phyloP scores from a whole-genome alignment of 768 basidiomycete genomes.

The Sistotremastrum suecicum region DNA sequence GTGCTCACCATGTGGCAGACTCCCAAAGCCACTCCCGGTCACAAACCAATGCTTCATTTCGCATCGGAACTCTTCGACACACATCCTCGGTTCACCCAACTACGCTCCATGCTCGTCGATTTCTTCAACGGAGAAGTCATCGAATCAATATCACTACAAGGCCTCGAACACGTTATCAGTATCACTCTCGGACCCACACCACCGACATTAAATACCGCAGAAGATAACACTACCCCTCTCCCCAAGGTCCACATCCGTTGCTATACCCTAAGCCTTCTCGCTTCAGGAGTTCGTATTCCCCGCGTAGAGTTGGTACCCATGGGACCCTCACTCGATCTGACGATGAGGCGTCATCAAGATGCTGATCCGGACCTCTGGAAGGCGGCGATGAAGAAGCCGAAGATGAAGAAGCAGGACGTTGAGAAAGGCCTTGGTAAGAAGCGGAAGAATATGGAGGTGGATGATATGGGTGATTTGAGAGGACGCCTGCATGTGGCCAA shows the following conservation, averaged over 20 bases:
- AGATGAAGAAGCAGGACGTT: conserved; percentile 77
- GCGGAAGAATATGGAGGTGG: conserved; percentile 89
- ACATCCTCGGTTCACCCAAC: conserved; percentile 80
- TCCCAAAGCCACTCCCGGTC: conserved; percentile 76
- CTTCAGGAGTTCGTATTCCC: conserved; percentile 70
- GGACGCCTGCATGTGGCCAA: conserved; percentile 80
- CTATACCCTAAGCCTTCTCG: conserved; percentile 60
- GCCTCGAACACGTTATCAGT: conserved; percentile 80
- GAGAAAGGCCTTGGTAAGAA: conserved; percentile 85
- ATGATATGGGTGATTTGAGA: conserved; percentile 95
- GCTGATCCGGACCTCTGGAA: conserved; percentile 73
- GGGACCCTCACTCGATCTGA: conserved; percentile 84
- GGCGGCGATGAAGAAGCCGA: conserved; percentile 68
- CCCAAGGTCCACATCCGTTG: conserved; percentile 84
- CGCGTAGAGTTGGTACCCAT: conserved; percentile 73
- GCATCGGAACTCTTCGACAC: conserved; percentile 91
- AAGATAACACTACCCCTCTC: conserved; percentile 32
- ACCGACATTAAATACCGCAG: conserved; percentile 30
- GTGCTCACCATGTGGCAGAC: conserved; percentile 32
- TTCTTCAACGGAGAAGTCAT: conserved; percentile 85
- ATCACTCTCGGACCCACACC: conserved; percentile 60
- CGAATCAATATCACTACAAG: conserved; percentile 69
- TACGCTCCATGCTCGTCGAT: conserved; percentile 83
- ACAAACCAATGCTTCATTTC: conserved; percentile 90
- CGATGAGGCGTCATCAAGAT: conserved; percentile 55